Evolutionary conservation across 495 filamentous ascomycete genomes (phyloP), one percentile per base, ranked within the genome.

Genomic region (Trichoderma asperelloides): DNA sequence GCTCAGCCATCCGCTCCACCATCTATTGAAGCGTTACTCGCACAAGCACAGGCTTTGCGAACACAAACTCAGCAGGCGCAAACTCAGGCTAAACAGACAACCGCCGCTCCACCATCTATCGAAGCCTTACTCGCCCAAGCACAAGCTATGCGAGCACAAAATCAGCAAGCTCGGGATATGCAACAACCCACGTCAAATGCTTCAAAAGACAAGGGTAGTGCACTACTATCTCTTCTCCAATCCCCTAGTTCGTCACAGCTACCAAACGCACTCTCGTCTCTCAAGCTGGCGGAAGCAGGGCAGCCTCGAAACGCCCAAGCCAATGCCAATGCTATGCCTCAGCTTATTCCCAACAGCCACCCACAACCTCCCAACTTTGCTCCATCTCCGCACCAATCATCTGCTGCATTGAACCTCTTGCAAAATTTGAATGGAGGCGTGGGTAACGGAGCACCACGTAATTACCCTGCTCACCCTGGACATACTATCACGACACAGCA

Each of bases 211-310:
- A 82, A 73, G 70, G 74, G 69, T 43, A 64, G 74, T 66, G 73
- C 71, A 37, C 63, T 74, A 60, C 75, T 75, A 71, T 75, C 74
- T 12, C 74, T 74, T 62, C 71, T 77, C 65, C 78, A 71, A 63
- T 71, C 70, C 67, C 70, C 65, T 2, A 69, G 66, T 7, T 39
- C 65, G 3, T 47, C 66, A 1, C 71, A 62, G 51, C 66, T 51
- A 18, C 71, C 71, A 1, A 70, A 73, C 30, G 77, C 75, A 16
- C 77, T 78, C 21, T 66, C 76, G 69, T 80, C 71, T 65, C 82
- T 69, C 69, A 74, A 71, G 68, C 75, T 51, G 13, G 65, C 69
- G n/a, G 65, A 66, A 39, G 72, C 68, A 70, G 3, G 60, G 1
- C 49, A 65, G 62, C 63, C 67, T 5, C 25, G 23, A 9, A 62